Evolutionary conservation across 305 asterid species (phyloP).

Genomic region (Fraxinus latifolia): DNA sequence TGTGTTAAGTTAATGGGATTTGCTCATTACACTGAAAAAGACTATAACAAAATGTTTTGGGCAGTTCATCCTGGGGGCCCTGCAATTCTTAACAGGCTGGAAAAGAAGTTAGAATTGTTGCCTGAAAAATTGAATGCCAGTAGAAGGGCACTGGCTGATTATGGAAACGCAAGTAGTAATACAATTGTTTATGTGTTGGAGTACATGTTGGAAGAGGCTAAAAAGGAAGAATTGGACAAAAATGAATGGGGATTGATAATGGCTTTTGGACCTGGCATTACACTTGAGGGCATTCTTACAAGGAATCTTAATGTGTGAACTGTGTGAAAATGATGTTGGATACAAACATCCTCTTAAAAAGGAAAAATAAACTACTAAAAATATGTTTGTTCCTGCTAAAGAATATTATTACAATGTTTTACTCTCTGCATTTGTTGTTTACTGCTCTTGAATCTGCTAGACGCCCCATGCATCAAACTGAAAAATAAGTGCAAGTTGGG

Average conservation of each 20-base stretch:
- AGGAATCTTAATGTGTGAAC: constrained; percentile 51
- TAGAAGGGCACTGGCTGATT: constrained; percentile 74
- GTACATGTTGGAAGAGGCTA: constrained; percentile 63
- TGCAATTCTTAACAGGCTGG: constrained; percentile 74
- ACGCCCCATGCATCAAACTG: not conserved
- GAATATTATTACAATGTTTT: not conserved
- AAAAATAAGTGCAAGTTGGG: not conserved
- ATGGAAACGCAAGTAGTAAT: constrained; percentile 90
- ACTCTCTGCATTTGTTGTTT: not conserved
- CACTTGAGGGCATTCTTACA: constrained; percentile 88
- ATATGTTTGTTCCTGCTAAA: not conserved
- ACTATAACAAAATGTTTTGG: constrained; percentile 75
- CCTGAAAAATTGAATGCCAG: constrained; percentile 75
- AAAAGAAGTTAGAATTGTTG: constrained; percentile 58
- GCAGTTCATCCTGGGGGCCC: constrained; percentile 99
- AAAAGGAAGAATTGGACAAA: constrained; percentile 14
- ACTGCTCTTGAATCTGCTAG: not conserved
- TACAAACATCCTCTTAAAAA: not conserved
- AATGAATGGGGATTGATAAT: constrained; percentile 73
- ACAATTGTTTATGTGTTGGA: constrained; percentile 89
- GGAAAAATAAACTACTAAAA: not conserved
- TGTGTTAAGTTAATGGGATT: constrained; percentile 53
- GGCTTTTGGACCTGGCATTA: constrained; percentile 94
- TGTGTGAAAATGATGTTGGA: not conserved
- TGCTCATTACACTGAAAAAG: constrained; percentile 34